Percentiles rank a stretch among this genome's conserved stretches.
Evolutionary conservation across 495 filamentous ascomycete genomes (phyloP).

Genomic region (Penicillium waksmanii): DNA sequence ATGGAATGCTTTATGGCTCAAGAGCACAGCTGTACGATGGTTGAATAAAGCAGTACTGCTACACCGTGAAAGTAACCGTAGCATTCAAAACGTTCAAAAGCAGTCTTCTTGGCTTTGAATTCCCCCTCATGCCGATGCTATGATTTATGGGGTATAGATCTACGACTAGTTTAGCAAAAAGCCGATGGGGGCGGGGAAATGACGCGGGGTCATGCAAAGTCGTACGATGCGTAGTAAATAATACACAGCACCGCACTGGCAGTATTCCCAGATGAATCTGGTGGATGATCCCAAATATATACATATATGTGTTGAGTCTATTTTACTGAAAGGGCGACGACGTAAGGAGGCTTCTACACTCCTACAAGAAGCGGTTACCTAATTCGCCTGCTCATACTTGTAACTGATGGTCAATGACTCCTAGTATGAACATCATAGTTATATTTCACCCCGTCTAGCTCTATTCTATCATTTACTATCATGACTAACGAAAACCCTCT

Average conservation of each 20-base stretch:
- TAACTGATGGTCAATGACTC: too few relatives aligned
- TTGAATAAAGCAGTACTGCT: not conserved
- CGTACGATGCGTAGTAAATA: not conserved
- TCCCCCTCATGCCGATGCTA: not conserved
- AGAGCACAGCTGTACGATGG: not conserved
- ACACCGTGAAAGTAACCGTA: not conserved
- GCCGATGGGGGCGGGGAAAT: conserved; percentile 1
- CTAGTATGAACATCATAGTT: too few relatives aligned
- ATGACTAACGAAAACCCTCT: conserved; percentile 13
- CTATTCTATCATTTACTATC: not conserved
- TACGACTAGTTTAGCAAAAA: conserved; percentile 1
- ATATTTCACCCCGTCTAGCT: not conserved
- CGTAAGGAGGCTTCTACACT: too few relatives aligned
- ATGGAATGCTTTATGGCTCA: not conserved
- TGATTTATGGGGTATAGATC: not conserved
- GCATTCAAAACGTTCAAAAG: not conserved
- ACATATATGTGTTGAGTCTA: too few relatives aligned
- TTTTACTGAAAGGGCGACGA: too few relatives aligned
- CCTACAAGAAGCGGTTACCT: too few relatives aligned
- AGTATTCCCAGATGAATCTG: not conserved
- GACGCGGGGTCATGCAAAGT: not conserved
- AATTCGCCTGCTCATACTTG: too few relatives aligned
- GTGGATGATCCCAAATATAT: too few relatives aligned
- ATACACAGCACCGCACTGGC: not conserved
- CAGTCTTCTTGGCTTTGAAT: too few relatives aligned